Evolutionary conservation across 805 yeast species (phyloP), one percentile per base, ranked within the genome.

Genomic region (Isabelozyma heimii): DNA sequence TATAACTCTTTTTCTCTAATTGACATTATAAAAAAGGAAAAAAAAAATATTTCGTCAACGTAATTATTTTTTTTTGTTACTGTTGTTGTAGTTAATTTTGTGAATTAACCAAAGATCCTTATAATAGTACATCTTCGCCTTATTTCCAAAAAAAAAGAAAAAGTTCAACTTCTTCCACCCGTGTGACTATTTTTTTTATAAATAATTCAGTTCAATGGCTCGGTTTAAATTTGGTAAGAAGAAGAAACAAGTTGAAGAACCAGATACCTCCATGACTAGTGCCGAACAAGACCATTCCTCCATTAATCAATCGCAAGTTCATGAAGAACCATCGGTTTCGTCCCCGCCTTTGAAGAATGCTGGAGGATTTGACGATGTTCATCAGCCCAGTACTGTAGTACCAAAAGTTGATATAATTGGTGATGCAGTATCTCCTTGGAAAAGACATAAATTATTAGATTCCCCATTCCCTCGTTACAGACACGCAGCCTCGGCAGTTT

Each of bases 401-500:
- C 35, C 35, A 30, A 30, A 30, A 30, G 3, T 30, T 13, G 35
- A 30, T 10, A 43, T 46, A 40, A n/a, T 42, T 8, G 44, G 43
- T 20, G 40, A 33, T 13, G 48, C 49, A 38, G 56, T 62, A 38
- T 72, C 83, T 0, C 91, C 91, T 1, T 88, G 94, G 95, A 74
- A 72, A 45, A 73, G 85, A 54, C 77, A 80, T 53, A 84, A 83
- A 59, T 68, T 88, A 13, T 72, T 72, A 49, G 79, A 83, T 54
- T 87, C 94, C 2, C 99, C 98, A 1, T 91, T 92, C 62, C 98
- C 99, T 3, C 81, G 99, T 41, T 91, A 90, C 64, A 85, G 97
- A 57, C 98, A 92, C 67, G 89, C 95, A 1, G 88, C 96, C 2
- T 72, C 86, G 20, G 42, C 56, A 9, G 71, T 83, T 20, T 79